Evolutionary conservation across 441 rosid genomes (phyloP), one percentile per base, ranked within the genome.

Genomic region (Oxalis stricta): DNA sequence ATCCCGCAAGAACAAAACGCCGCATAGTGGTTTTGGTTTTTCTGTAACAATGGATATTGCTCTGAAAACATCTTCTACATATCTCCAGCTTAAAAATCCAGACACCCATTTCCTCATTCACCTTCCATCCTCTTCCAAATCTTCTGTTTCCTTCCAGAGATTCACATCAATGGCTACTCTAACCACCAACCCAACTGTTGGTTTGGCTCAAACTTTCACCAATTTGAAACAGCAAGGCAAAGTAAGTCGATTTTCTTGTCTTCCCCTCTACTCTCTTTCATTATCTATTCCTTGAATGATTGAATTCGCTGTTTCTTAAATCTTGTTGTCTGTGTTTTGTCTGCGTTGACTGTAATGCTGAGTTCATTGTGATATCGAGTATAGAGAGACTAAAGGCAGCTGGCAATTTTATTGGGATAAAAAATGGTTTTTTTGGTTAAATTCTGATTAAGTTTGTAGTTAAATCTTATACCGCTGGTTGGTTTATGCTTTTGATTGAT

Each of bases 191-290:
- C 60, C 64, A 4, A 58, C 64, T 7, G 48, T 76, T 44, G 64
- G 95, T 50, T 56, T 88, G 10, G 58, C 84, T 10, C 80, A 75
- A 50, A 82, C 94, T 7, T 84, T 88, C 63, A 56, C 84, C 53
- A 66, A 61, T 51, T 69, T 88, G 58, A 88, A 60, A 45, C 54
- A 73, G 29, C 68, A 76, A 61, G 77, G 84, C 54, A 79, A 84
- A 71, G 95, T 82, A 69, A 46, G 70, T 38, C 40, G 15, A 46
- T 15, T 13, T 14, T 20, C 28, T 35, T 17, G 28, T 46, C 33
- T 33, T 45, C 38, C n/a, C 1, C 23, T 11, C 15, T 23, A n/a
- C 8, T n/a, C 10, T 5, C 13, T 34, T 3, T 2, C 1, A 17
- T 1, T 2, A 4, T 31, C 14, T 8, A 16, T 18, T 41, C 21